Conservation (phyloP, 108 stramenopile genomes). For the Mediolabrus comicus region DNA sequence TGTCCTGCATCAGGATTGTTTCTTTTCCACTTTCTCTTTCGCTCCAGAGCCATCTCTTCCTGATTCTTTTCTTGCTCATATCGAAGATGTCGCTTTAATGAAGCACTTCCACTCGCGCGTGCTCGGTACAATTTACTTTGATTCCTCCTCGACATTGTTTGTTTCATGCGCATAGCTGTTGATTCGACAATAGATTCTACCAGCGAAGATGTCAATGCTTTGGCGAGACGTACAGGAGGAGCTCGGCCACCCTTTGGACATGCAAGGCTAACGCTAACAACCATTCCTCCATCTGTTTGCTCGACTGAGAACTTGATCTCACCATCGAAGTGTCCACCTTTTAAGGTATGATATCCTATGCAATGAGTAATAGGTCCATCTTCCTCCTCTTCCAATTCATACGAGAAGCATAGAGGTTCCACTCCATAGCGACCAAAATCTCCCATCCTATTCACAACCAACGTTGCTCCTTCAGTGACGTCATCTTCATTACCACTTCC, state of each 20-base stretch:
- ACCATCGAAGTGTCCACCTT: constrained; percentile 78
- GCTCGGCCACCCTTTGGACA: constrained; percentile 57
- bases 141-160: constrained; percentile 51
- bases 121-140: constrained; percentile 58
- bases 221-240: constrained; percentile 35
- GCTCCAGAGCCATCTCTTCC: constrained; percentile 83
- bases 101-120: constrained; percentile 46
- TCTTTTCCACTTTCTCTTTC: constrained; percentile 77
- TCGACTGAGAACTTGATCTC: constrained; percentile 54
- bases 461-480: constrained; percentile 31
- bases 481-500: constrained; percentile 20
- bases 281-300: constrained; percentile 15
- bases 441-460: constrained; percentile 65
- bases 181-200: constrained; percentile 56
- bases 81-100: constrained; percentile 55
- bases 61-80: constrained; percentile 62
- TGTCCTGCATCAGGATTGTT: constrained; percentile 77
- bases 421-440: constrained; percentile 67
- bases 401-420: constrained; percentile 46
- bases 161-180: constrained; percentile 43
- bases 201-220: constrained; percentile 44
- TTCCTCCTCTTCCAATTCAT: constrained; percentile 37
- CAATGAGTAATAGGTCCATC: constrained; percentile 16
- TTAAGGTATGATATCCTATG: constrained; percentile 54
- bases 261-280: constrained; percentile 45